A percentile compares a stretch with the other conserved stretches of the same genome.
phyloP scores from a whole-genome alignment of 805 yeast species.

The Maudiozyma serrabonitensis region DNA sequence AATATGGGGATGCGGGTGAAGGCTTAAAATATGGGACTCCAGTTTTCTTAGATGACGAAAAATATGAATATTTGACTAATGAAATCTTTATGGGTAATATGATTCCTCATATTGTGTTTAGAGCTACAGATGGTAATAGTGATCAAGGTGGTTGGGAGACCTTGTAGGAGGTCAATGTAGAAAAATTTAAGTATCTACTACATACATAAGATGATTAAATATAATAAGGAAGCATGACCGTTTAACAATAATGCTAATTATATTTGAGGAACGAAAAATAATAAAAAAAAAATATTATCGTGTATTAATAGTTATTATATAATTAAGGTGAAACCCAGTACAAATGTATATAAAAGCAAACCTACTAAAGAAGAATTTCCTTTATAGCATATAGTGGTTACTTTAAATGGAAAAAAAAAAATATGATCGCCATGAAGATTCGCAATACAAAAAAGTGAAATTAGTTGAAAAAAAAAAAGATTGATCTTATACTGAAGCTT shows the following conservation, averaged over 20 bases:
- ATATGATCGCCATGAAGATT: no score
- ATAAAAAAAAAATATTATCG: neutral
- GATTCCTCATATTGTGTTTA: conserved; percentile 62
- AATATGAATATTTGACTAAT: conserved; percentile 58
- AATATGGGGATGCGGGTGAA: conserved; percentile 77
- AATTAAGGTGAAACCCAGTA: neutral
- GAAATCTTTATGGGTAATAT: conserved; percentile 73
- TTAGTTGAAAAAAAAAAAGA: neutral
- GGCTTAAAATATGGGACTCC: conserved; percentile 66
- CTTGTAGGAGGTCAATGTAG: conserved; percentile 9
- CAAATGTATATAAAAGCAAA: neutral
- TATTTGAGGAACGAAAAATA: neutral
- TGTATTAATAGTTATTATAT: neutral
- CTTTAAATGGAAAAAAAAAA: no score
- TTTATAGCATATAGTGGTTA: no score
- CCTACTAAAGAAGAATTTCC: no score
- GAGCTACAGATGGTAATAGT: conserved; percentile 66
- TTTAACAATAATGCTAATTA: no score
- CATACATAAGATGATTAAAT: neutral
- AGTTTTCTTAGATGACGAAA: conserved; percentile 46
- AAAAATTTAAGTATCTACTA: neutral
- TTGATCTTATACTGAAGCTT: conserved; percentile 8
- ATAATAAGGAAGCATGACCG: no score
- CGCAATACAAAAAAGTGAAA: neutral
- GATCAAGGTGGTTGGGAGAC: conserved; percentile 96